These are phyloP conservation scores for Wickerhamomyces kurtzmanii DNA, from an alignment of 805 yeast species.

Conservation along the genomic window DNA sequence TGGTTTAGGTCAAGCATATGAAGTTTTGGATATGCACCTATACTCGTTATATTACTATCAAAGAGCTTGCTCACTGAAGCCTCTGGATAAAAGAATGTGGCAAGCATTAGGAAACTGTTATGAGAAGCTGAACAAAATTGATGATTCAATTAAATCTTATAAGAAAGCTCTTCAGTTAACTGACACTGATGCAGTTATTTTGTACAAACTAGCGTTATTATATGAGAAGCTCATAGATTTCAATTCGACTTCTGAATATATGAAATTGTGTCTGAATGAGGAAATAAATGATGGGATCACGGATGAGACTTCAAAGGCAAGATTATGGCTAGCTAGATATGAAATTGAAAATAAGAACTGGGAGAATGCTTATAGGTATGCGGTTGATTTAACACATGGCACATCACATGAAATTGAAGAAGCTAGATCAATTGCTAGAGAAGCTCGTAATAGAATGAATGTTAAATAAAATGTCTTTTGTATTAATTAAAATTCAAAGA, in stretches of 20 bases:
- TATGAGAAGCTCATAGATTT: conserved; percentile 46
- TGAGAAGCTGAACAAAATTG: conserved; percentile 60
- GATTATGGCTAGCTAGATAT: conserved; percentile 76
- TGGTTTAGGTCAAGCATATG: conserved; percentile 97
- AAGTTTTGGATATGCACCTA: conserved; percentile 88
- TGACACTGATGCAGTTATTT: conserved; percentile 41
- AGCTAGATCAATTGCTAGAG: conserved; percentile 75
- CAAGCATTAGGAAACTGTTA: conserved; percentile 86
- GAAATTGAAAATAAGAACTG: conserved; percentile 50
- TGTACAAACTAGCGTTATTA: conserved; percentile 60
- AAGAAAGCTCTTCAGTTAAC: conserved; percentile 59
- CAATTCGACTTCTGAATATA: conserved; percentile 11
- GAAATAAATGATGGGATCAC: conserved; percentile 50
- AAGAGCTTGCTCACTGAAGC: conserved; percentile 79
- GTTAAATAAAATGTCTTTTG: conserved; percentile 2
- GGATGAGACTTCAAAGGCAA: conserved; percentile 70
- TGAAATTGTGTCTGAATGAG: conserved; percentile 45
- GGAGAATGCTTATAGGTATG: conserved; percentile 62
- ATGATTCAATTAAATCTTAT: conserved; percentile 74
- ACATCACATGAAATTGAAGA: conserved; percentile 85
- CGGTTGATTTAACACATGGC: conserved; percentile 61
- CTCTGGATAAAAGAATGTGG: conserved; percentile 93
- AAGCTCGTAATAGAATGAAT: conserved; percentile 51
- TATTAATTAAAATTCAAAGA: neutral
- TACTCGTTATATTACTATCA: conserved; percentile 91